phyloP scores from a whole-genome alignment of 768 basidiomycete genomes.

The Collybiopsis luxurians region DNA sequence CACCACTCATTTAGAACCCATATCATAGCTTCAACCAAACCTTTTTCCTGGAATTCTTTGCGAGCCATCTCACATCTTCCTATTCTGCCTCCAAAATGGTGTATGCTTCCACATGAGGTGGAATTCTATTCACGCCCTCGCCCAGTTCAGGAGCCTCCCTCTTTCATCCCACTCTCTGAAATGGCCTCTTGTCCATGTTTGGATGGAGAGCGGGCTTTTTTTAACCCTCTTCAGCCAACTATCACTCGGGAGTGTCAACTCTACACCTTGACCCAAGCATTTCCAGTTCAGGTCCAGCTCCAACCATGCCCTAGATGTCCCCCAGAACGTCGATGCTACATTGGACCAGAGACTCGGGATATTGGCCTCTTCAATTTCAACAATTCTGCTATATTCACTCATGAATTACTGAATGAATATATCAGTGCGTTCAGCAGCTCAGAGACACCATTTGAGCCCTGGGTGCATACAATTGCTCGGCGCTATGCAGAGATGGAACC shows the following conservation, averaged over 20 bases:
- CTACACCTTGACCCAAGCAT: too few relatives aligned
- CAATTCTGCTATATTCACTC: conserved; percentile 26
- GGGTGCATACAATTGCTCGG: conserved; percentile 18
- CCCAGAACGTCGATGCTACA: conserved; percentile 10
- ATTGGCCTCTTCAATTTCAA: conserved; percentile 33
- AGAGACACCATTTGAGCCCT: conserved; percentile 32
- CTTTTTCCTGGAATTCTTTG: too few relatives aligned
- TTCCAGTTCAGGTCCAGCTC: neutral
- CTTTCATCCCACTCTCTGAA: too few relatives aligned
- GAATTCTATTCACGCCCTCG: too few relatives aligned
- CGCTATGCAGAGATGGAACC: conserved; percentile 16
- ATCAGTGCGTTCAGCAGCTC: conserved; percentile 28
- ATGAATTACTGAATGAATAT: conserved; percentile 32
- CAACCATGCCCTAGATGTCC: conserved; percentile 9
- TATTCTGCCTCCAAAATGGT: too few relatives aligned
- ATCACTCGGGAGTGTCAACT: neutral
- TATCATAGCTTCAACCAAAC: too few relatives aligned
- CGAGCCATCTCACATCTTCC: too few relatives aligned
- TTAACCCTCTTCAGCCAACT: neutral
- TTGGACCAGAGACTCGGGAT: conserved; percentile 27
- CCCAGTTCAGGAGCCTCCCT: too few relatives aligned
- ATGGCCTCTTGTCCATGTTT: neutral
- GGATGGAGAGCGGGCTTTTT: neutral
- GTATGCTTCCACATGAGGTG: too few relatives aligned
- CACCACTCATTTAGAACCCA: too few relatives aligned